A percentile compares a stretch with the other conserved stretches of the same genome.
These are phyloP conservation scores for Colletotrichum australisinense DNA, from an alignment of 2,329 filamentous ascomycete species.

Conservation along the genomic window DNA sequence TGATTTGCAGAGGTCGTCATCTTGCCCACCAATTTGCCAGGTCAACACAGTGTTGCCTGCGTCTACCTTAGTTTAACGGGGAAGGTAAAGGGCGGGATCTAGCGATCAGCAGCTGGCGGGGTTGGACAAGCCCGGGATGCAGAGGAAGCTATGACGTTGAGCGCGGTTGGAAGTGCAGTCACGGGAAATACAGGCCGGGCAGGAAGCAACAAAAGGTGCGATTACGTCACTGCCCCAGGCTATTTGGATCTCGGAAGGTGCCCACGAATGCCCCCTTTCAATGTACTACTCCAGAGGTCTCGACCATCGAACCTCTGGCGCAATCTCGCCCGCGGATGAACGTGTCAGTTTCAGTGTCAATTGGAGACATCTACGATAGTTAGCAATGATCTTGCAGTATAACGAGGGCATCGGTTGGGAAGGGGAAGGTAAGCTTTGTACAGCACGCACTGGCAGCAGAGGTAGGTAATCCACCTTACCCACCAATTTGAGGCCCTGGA, in stretches of 20 bases:
- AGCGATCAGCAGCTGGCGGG: conserved; percentile 16
- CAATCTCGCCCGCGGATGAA: background rate
- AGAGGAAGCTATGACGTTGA: conserved; percentile 24
- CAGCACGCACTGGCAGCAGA: background rate
- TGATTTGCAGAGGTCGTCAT: conserved; percentile 20
- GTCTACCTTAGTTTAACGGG: background rate
- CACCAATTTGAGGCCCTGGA: background rate
- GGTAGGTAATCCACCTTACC: background rate
- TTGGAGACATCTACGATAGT: background rate
- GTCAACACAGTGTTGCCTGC: conserved; percentile 9
- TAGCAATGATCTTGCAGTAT: background rate
- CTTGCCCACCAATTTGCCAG: conserved; percentile 25
- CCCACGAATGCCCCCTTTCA: background rate
- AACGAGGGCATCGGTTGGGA: background rate
- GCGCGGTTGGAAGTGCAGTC: background rate
- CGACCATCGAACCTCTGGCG: background rate
- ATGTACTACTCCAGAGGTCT: background rate
- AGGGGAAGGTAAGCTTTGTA: background rate
- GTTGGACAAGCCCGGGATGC: conserved; percentile 11
- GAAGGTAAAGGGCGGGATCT: conserved; percentile 9
- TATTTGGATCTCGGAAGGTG: background rate
- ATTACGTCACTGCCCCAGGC: conserved; percentile 18
- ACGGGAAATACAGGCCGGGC: background rate
- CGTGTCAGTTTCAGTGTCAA: background rate
- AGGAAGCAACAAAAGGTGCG: background rate